Evolutionary conservation across 306 rosid genomes (phyloP), one percentile per base, ranked within the genome.

Genomic region (Lotus japonicus): DNA sequence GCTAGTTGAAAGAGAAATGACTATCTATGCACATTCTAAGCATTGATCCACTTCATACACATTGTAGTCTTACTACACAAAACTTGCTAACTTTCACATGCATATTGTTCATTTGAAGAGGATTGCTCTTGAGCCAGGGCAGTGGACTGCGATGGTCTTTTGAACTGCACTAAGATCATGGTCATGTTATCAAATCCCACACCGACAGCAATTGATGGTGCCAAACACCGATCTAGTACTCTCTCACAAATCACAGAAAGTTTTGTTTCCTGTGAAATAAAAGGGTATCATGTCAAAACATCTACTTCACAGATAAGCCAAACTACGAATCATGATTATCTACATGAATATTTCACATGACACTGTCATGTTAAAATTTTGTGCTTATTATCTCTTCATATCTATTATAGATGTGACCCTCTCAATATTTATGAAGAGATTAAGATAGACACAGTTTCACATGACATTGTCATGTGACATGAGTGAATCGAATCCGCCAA

Each of bases 151-250:
- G 10, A 2, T 12, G 74, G 79, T 58, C 80, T 89, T 80, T 92
- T 92, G 54, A 92, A 86, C 79, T 87, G 98, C 51, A 92, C 95
- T 80, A 92, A 76, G 60, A 92, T 84, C 95, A 92, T 89, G 43
- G 98, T 89, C 98, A 92, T 92, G 88, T 92, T 92, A 59, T 92
- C 98, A 9, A 96, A 92, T 48, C 98, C 98, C 67, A 85, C 95
- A 1, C 98, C 98, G 9, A 78, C 70, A 12, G 80, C 79, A 1
- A 91, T 87, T 16, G 96, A 82, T 12, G 96, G 98, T 5, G 95
- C 95, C 86, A 92, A 78, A 82, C 98, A 92, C 50, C 73, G 81
- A 64, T 92, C 95, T 5, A 92, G 66, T 46, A 87, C 90, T 83
- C 86, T 85, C 81, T 92, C 96, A 59, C 91, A 88, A 52, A 89